Base-by-base conservation (phyloP, 2,329 filamentous ascomycete species). In the Waltergamsia citrina region DNA sequence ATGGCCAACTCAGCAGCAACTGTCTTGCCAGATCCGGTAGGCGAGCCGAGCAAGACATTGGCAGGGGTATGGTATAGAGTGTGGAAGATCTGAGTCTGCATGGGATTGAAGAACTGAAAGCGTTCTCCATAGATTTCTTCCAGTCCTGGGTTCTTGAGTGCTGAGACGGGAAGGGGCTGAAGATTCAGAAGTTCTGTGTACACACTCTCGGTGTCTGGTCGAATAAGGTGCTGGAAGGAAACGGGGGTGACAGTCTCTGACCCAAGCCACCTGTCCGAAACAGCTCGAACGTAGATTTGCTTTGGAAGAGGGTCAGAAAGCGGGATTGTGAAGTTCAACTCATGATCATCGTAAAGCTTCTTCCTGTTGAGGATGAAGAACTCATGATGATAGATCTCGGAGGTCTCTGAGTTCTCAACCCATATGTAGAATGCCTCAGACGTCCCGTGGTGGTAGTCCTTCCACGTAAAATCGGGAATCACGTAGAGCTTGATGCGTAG, bases 1-100 rank as follows among this genome's bases (percentile, higher is more conserved):
- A 98, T 96, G 18, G 93, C 88, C 40, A 98, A 63, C 53, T 98
- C 92, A 32, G 85, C 87, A 14, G 93, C 92, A 26, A 98, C 84
- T 1, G 93, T 98, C 66, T 98, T 98, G 38, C 92, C 92, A 67
- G 87, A 94, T 38, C 92, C 92, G 0, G 93, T 98, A 0, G 92
- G 93, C 3, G 92, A 96, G 7, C 93, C 92, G 7, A 98, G 72
- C 4, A 98, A 71, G 5, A 98, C 88, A 51, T 98, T 98, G 29
- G 85, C 81, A 7, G 83, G 60, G 0, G 92, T 95, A 53, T 96
- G 82, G 45, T 98, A 98, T 22, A 98, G 72, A 11, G 86, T 90
- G 50, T 98, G 92, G 60, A 98, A 98, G 33, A 98, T 86, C 51
- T 98, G 92, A 0, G 92, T 96, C 57, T 98, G 92, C 93, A 98